These are phyloP conservation scores for Populus deltoides DNA, from an alignment of 345 rosid genomes.

Conservation along the genomic window DNA sequence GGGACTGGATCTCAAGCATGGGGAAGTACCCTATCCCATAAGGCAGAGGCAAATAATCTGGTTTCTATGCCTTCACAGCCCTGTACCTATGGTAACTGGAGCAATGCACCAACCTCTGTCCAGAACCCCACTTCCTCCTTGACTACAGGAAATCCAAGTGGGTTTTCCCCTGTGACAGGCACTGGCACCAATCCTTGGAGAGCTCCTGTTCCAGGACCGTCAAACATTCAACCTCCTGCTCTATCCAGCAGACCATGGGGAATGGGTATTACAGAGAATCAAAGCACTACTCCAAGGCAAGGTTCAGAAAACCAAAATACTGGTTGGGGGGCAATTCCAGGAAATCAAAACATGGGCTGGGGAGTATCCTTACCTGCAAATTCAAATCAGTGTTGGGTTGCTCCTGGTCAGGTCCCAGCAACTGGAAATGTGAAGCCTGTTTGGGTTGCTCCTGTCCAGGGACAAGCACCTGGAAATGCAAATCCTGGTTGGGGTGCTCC, in stretches of 20 bases:
- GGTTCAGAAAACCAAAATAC: constrained; percentile 45
- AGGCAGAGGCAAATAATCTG: constrained; percentile 32
- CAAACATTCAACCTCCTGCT: constrained; percentile 36
- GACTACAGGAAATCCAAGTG: constrained; percentile 29
- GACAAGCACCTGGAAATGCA: constrained; percentile 46
- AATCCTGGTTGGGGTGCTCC: constrained; percentile 59
- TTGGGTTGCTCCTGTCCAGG: constrained; percentile 54
- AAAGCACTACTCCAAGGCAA: constrained; percentile 34
- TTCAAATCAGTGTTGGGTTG: constrained; percentile 47
- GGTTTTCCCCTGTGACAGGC: constrained; percentile 36
- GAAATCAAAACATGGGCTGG: constrained; percentile 63
- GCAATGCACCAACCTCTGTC: constrained; percentile 36
- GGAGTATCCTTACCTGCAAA: constrained; percentile 52
- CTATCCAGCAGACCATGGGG: constrained; percentile 52
- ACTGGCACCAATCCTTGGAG: constrained; percentile 63
- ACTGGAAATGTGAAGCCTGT: constrained; percentile 47
- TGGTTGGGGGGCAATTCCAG: constrained; percentile 55
- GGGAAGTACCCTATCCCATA: constrained; percentile 50
- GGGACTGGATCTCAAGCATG: constrained; percentile 46
- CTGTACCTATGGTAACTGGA: constrained; percentile 40
- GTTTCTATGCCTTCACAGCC: constrained; percentile 27
- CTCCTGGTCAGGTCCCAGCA: constrained; percentile 45
- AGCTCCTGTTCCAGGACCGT: constrained; percentile 43
- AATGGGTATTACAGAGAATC: constrained; percentile 38
- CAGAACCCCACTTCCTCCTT: constrained; percentile 42